Evolutionary conservation across 352 stramenopile species (phyloP).

Genomic region (Globisporangium rhizosaccharum): DNA sequence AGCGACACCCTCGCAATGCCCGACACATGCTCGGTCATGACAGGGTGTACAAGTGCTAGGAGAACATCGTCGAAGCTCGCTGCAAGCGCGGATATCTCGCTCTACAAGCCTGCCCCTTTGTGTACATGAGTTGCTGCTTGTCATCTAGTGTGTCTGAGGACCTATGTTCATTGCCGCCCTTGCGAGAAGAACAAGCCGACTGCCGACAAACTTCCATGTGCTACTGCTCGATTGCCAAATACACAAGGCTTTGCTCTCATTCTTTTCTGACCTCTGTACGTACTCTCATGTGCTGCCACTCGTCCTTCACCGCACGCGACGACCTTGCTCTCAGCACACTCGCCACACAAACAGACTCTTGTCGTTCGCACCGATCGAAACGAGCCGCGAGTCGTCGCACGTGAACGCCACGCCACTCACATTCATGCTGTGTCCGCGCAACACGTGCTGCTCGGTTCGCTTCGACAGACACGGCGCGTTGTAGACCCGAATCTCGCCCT

Average conservation of each 20-base stretch:
- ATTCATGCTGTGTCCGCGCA: slow-evolving; percentile 55
- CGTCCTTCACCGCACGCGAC: neutral
- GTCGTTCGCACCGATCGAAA: slow-evolving; percentile 69
- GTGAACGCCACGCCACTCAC: slow-evolving; percentile 66
- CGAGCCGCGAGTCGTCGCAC: slow-evolving; percentile 55
- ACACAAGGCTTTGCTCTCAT: neutral
- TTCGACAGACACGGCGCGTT: slow-evolving; percentile 66
- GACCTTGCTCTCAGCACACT: slow-evolving; percentile 3
- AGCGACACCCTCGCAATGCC: neutral
- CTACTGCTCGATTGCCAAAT: no score
- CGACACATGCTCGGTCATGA: neutral
- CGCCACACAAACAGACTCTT: slow-evolving; percentile 72
- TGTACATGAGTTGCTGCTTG: no score
- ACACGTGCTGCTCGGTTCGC: slow-evolving; percentile 43
- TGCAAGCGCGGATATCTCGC: no score
- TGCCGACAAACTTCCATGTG: no score
- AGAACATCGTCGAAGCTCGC: no score
- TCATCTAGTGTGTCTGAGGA: no score
- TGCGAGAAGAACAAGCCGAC: no score
- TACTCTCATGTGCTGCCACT: neutral
- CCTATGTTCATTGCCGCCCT: no score
- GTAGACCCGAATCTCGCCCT: slow-evolving; percentile 60
- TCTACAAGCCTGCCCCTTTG: no score
- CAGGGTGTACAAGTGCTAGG: no score
- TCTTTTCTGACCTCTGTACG: neutral